These are phyloP conservation scores for Lasiosphaeria ovina DNA, from an alignment of 495 filamentous ascomycete species.

Conservation along the genomic window DNA sequence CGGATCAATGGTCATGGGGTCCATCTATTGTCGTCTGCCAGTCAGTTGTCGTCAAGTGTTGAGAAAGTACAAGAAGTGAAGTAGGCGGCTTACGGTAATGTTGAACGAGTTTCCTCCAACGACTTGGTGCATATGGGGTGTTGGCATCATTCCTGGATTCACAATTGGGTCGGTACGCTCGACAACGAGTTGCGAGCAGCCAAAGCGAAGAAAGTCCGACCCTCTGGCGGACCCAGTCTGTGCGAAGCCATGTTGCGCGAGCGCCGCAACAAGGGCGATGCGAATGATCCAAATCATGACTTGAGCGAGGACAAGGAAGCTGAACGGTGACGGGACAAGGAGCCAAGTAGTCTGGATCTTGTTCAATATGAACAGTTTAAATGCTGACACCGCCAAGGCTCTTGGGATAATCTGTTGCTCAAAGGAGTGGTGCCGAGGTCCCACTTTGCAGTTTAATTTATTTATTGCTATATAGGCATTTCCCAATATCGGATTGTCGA, in stretches of 20 bases:
- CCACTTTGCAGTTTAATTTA: too few relatives aligned
- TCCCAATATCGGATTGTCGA: too few relatives aligned
- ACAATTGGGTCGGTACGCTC: slow-evolving; percentile 40
- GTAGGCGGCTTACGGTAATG: slow-evolving; percentile 21
- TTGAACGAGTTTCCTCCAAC: slow-evolving; percentile 42
- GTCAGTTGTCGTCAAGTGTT: background rate
- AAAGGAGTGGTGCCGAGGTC: too few relatives aligned
- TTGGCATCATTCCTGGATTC: slow-evolving; percentile 31
- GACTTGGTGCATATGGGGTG: slow-evolving; percentile 39
- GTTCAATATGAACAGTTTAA: too few relatives aligned
- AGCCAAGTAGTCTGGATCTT: too few relatives aligned
- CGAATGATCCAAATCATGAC: too few relatives aligned
- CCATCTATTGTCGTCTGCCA: slow-evolving; percentile 29
- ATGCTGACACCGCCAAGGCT: too few relatives aligned
- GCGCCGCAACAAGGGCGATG: slow-evolving; percentile 25
- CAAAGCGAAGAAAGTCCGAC: slow-evolving; percentile 35
- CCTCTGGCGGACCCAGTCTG: slow-evolving; percentile 19
- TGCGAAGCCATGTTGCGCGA: slow-evolving; percentile 29
- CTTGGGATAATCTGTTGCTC: too few relatives aligned
- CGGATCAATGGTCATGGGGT: slow-evolving; percentile 44
- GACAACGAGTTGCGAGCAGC: slow-evolving; percentile 40
- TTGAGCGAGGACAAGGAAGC: too few relatives aligned
- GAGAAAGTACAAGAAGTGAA: background rate
- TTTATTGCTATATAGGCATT: too few relatives aligned
- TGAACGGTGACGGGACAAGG: too few relatives aligned